A percentile compares a stretch with the other conserved stretches of the same genome.
These are phyloP conservation scores for Leucocoprinus birnbaumii DNA, from an alignment of 768 basidiomycete genomes.

Conservation along the genomic window DNA sequence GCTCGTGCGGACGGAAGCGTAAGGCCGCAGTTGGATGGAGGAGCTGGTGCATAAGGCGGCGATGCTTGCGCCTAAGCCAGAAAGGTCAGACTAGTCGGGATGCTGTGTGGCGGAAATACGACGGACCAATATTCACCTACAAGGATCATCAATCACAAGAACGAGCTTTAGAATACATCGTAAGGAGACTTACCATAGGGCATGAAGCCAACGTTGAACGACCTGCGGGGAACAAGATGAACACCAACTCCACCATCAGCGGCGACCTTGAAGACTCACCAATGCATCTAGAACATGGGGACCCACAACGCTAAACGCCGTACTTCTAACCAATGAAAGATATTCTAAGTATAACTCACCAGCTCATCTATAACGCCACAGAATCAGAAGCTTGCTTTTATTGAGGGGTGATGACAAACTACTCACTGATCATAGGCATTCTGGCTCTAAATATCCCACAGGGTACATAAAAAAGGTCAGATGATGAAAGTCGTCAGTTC, in stretches of 20 bases:
- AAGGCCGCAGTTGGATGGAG: slow-evolving; percentile 24
- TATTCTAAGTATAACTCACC: not conserved
- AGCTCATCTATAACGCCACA: slow-evolving; percentile 1
- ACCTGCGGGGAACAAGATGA: slow-evolving; percentile 22
- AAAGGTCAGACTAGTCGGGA: not conserved
- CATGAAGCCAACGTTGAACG: slow-evolving; percentile 26
- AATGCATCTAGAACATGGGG: slow-evolving; percentile 1
- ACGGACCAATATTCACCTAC: slow-evolving; percentile 19
- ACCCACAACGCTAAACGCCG: not conserved
- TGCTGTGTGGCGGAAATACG: not conserved
- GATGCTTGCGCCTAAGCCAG: slow-evolving; percentile 26
- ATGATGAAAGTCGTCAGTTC: too few relatives aligned
- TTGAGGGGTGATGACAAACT: not conserved
- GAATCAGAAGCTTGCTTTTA: not conserved
- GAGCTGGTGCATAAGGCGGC: slow-evolving; percentile 27
- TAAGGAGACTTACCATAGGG: slow-evolving; percentile 21
- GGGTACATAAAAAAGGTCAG: too few relatives aligned
- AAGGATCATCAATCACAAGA: not conserved
- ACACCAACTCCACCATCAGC: too few relatives aligned
- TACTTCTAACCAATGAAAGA: not conserved
- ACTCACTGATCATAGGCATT: slow-evolving; percentile 19
- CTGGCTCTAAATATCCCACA: slow-evolving; percentile 12
- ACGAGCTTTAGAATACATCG: not conserved
- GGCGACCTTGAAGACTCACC: not conserved
- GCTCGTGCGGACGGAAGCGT: slow-evolving; percentile 22